Evolutionary conservation across 1,139 yeast species (phyloP).

Genomic region (Candida tropicalis): DNA sequence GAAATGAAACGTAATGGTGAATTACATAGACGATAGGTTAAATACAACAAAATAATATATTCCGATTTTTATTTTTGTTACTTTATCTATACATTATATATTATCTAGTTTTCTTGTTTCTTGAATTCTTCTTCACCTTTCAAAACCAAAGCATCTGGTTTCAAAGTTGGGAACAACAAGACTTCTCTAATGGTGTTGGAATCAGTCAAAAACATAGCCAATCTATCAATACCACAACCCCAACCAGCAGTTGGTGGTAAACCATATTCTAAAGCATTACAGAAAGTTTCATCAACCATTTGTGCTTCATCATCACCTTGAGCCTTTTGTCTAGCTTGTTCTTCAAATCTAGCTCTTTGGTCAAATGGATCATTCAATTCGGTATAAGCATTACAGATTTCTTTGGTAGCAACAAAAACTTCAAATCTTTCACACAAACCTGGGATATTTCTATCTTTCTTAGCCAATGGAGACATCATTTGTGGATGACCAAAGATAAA

Average conservation of each 20-base stretch:
- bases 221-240: conserved; percentile 99
- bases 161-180: conserved; percentile 95
- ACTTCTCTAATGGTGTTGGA: conserved; percentile 98
- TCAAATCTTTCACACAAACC: conserved; percentile 98
- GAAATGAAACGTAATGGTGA: conserved; percentile 83
- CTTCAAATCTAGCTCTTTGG: conserved; percentile 96
- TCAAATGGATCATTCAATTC: conserved; percentile 99
- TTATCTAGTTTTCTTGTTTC: conserved; percentile 7
- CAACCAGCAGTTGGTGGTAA: conserved; percentile 99
- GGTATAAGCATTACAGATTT: conserved; percentile 96
- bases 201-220: conserved; percentile 96
- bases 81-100: conserved; percentile 1
- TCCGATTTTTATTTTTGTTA: not conserved
- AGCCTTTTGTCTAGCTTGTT: conserved; percentile 97
- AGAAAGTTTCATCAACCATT: conserved; percentile 92
- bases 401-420: conserved; percentile 98
- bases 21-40: conserved; percentile 27
- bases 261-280: conserved; percentile 97
- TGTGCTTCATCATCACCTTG: conserved; percentile 99
- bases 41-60: not conserved
- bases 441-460: conserved; percentile 87
- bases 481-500: conserved; percentile 98
- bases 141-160: conserved; percentile 68
- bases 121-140: conserved; percentile 38
- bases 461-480: conserved; percentile 99